Base-by-base conservation (phyloP, 2,329 filamentous ascomycete genomes). In the Malbranchea zuffiana region DNA sequence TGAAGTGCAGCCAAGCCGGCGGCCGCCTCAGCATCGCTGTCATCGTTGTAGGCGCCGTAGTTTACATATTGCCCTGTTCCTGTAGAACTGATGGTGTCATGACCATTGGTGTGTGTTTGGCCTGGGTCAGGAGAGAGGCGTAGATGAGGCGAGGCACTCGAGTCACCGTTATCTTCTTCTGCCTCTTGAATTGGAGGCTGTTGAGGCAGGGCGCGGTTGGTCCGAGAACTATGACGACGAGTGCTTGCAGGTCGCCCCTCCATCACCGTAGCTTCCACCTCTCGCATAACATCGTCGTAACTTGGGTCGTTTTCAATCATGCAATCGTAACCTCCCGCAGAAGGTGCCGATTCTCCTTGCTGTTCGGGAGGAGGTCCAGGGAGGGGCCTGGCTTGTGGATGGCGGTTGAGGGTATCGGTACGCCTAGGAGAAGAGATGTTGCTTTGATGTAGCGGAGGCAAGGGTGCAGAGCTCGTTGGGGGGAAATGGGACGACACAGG, bases 21-120 rank as follows among this genome's bases (percentile, higher is more conserved):
- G 25, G 81, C 78, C 13, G 82, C 88, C 57, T 95, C 88, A 0
- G 82, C 77, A 53, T 96, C 88, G 52, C 85, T 92, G 33, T 92
- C 85, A 37, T 88, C 81, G 44, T 68, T 68, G 47, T 69, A 70
- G 4, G 63, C 62, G 42, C 61, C 62, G 41, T 67, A 65, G 42
- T 66, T 64, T 25, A 64, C 56, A 40, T 63, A 61, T 34, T 66
- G 55, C 37, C 63, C 61, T 2, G 58, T 54, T 3, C 58, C 62
- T 3, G 65, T 66, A 3, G 62, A 51, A 44, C 62, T 53, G 52
- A 66, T 53, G 43, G 64, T 63, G 2, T 67, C 69, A 33, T 43
- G 60, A 6, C 57, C 58, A 47, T 78, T 74, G 1, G 63, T 61
- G 39, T 67, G 63, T 0, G 56, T 60, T 24, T 65, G 62, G n/a